These are phyloP conservation scores for Lentinus polychrous DNA, from an alignment of 1,284 basidiomycete genomes.

Conservation along the genomic window DNA sequence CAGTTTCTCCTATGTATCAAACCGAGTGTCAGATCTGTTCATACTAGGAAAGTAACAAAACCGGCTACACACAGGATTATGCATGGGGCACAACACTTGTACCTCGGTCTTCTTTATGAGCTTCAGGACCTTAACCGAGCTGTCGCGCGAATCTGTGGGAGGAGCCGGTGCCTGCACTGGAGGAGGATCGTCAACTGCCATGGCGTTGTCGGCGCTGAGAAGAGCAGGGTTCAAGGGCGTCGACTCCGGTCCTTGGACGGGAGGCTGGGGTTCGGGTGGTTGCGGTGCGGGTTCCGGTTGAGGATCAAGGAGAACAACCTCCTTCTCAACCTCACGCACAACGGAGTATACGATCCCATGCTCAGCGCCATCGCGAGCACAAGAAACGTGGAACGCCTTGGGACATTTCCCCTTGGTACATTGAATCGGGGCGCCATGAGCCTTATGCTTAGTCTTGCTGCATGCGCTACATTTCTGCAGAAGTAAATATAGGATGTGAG, in stretches of 20 bases:
- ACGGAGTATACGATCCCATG: conserved; percentile 54
- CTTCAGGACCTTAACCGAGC: conserved; percentile 31
- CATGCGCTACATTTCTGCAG: conserved; percentile 84
- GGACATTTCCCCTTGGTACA: conserved; percentile 92
- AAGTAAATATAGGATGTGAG: conserved; percentile 7
- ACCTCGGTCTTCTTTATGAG: conserved; percentile 65
- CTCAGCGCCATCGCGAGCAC: conserved; percentile 59
- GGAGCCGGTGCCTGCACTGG: not conserved
- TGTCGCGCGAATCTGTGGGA: conserved; percentile 21
- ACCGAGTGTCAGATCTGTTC: conserved; percentile 5
- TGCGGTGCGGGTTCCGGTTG: conserved; percentile 9
- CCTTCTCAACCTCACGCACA: conserved; percentile 67
- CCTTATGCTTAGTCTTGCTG: conserved; percentile 55
- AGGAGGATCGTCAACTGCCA: conserved; percentile 14
- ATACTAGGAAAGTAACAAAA: conserved; percentile 2
- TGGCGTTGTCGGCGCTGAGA: not conserved
- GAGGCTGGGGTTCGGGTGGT: conserved; percentile 1
- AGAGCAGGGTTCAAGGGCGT: conserved; percentile 8
- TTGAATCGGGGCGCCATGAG: conserved; percentile 87
- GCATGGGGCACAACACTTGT: conserved; percentile 70
- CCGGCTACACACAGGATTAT: conserved; percentile 66
- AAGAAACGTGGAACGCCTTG: conserved; percentile 90
- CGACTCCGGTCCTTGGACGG: no score
- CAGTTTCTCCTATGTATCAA: conserved; percentile 46
- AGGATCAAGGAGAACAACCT: conserved; percentile 55